phyloP scores from a whole-genome alignment of 2,329 filamentous ascomycete genomes.

The Lizonia empirigonia region DNA sequence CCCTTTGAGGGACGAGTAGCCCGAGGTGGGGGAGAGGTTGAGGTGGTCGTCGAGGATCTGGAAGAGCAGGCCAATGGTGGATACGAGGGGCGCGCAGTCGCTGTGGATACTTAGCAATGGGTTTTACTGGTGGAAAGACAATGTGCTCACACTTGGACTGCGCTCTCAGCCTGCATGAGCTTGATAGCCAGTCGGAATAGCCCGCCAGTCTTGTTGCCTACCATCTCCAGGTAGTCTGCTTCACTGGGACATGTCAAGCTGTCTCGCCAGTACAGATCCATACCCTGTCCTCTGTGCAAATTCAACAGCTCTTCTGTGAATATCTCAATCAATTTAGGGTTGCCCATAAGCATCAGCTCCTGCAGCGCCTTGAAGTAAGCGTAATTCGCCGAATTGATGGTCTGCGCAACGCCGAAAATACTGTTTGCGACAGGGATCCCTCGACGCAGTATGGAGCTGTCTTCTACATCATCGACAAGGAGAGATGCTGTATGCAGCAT shows the following conservation, averaged over 20 bases:
- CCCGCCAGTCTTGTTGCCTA: slow-evolving; percentile 87
- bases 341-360: slow-evolving; percentile 73
- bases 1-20: slow-evolving; percentile 86
- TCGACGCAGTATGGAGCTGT: slow-evolving; percentile 75
- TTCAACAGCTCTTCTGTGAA: slow-evolving; percentile 85
- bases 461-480: slow-evolving; percentile 87
- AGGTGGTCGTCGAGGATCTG: slow-evolving; percentile 94
- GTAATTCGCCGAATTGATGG: slow-evolving; percentile 90
- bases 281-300: slow-evolving; percentile 84
- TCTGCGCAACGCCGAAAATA: slow-evolving; percentile 85
- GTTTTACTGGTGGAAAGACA: too few species aligned
- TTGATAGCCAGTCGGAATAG: slow-evolving; percentile 84
- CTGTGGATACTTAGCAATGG: slow-evolving; percentile 33
- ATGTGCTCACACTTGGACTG: slow-evolving; percentile 49
- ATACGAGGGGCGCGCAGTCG: slow-evolving; percentile 84
- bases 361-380: slow-evolving; percentile 81
- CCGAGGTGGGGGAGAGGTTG: slow-evolving; percentile 66
- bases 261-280: slow-evolving; percentile 91
- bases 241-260: slow-evolving; percentile 82
- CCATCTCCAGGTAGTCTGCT: slow-evolving; percentile 94
- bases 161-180: slow-evolving; percentile 80
- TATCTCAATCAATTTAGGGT: slow-evolving; percentile 69
- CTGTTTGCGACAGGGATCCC: slow-evolving; percentile 82
- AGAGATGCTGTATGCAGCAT: slow-evolving; percentile 87
- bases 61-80: slow-evolving; percentile 82